Conservation (phyloP, 257 asterid species). For the Asclepias syriaca region DNA sequence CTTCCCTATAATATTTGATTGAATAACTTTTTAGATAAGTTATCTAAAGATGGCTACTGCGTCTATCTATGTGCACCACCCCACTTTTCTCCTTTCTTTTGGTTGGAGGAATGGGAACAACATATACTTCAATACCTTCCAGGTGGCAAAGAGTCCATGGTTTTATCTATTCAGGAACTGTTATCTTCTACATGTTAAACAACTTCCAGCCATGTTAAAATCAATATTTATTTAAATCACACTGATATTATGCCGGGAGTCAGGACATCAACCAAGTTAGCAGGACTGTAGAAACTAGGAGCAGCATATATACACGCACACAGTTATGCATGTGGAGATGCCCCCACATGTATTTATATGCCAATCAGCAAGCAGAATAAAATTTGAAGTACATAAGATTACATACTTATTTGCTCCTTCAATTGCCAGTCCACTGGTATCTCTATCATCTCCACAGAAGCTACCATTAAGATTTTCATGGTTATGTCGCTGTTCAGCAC, state of each 20-base stretch:
- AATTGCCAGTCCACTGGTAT: constrained; percentile 28
- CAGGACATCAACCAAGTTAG: not conserved
- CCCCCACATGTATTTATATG: not conserved
- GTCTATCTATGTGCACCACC: not conserved
- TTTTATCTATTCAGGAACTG: not conserved
- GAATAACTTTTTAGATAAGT: not conserved
- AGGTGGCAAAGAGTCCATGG: not conserved
- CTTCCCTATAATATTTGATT: not conserved
- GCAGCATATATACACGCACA: too few relatives aligned
- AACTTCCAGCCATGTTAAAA: not conserved
- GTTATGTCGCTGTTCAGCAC: constrained; percentile 76
- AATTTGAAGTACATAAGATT: not conserved
- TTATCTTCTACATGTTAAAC: not conserved
- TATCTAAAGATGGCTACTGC: not conserved
- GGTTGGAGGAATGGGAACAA: not conserved
- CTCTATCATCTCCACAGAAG: constrained; percentile 37
- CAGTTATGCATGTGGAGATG: too few relatives aligned
- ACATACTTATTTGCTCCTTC: constrained; percentile 58
- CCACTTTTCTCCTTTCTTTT: not conserved
- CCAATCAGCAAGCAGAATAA: not conserved
- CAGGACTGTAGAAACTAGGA: not conserved
- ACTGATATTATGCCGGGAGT: too few relatives aligned
- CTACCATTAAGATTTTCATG: constrained; percentile 25
- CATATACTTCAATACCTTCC: not conserved
- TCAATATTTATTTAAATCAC: not conserved